Base-by-base conservation (phyloP, 768 basidiomycete genomes). In the Cyathus striatus region DNA sequence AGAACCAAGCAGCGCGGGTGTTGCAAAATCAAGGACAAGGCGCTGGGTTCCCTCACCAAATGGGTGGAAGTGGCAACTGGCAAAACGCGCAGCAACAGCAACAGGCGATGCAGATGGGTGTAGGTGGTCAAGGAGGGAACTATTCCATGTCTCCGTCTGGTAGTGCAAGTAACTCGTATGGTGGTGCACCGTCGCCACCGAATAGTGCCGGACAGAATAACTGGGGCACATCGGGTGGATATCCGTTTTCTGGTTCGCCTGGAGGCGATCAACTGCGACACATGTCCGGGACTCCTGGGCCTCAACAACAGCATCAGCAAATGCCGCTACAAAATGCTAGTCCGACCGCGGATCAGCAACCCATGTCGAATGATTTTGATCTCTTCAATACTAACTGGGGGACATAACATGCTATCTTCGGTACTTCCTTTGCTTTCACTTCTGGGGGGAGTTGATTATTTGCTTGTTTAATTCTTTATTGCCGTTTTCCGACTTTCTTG, bases 271-370 rank as follows among this genome's bases (percentile, higher is more conserved):
- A 70, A 42, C 61, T 69, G 38, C 70, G 76, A 44, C 70, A 76
- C 50, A 67, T 79, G 72, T 69, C 73, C 24, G 65, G 60, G 36
- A 81, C 79, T 34, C 70, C 78, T 47, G 68, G 58, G 12, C 73
- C 73, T 48, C 67, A 55, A 32, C 63, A 61, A 38, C n/a, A n/a
- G n/a, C n/a, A n/a, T 54, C 54, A 48, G 55, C 57, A 40, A 53
- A n/a, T n/a, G 27, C 9, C 27, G 9, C 50, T 39, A n/a, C 69
- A 68, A 60, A 66, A 69, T 53, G 66, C 68, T 48, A 62, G 56
- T 42, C 64, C 68, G 44, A 59, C 63, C 43, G 56, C 56, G 52
- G 76, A 77, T 53, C 66, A 64, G 53, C 58, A n/a, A n/a, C n/a
- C 63, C 42, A 64, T 68, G 26, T 42, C 62, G 41, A 66, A 56